Conservation (phyloP, 164 flowering plant genomes). For the Aristolochia fimbriata region DNA sequence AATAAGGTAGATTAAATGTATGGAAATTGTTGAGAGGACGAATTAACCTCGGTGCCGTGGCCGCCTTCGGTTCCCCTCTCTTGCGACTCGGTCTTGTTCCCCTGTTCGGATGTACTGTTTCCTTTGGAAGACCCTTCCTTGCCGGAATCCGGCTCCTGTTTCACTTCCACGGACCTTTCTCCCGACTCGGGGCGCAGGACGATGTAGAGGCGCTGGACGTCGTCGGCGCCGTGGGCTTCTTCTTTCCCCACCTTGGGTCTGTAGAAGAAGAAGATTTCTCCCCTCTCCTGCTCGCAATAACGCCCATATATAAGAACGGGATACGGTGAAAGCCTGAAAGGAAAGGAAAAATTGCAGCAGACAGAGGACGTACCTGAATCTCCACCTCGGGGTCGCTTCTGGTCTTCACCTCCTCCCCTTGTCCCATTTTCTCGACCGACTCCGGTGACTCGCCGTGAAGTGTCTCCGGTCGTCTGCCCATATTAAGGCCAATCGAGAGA, state of each 20-base stretch:
- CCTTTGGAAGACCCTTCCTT: slow-evolving; percentile 30
- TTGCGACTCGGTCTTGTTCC: neutral
- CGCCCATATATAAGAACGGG: no score
- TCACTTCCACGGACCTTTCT: slow-evolving; percentile 33
- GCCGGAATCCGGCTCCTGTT: slow-evolving; percentile 44
- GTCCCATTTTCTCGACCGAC: slow-evolving; percentile 25
- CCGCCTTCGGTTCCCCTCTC: slow-evolving; percentile 31
- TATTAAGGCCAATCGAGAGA: no score
- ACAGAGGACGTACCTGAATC: slow-evolving; percentile 28
- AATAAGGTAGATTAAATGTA: no score
- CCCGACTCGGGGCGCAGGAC: slow-evolving; percentile 62
- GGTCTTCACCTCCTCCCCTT: slow-evolving; percentile 42
- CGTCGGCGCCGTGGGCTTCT: slow-evolving; percentile 49
- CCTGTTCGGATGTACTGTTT: neutral
- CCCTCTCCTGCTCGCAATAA: slow-evolving; percentile 49
- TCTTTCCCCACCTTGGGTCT: slow-evolving; percentile 67
- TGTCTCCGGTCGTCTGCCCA: no score
- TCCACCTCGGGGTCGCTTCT: slow-evolving; percentile 31
- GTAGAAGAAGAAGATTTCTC: slow-evolving; percentile 76
- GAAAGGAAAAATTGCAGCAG: neutral
- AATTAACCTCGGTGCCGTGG: slow-evolving; percentile 41
- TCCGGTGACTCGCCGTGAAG: no score
- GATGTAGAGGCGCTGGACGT: slow-evolving; percentile 62
- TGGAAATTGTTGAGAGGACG: no score
- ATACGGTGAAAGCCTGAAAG: neutral